Evolutionary conservation across 2,329 filamentous ascomycete genomes (phyloP), one percentile per base, ranked within the genome.

Genomic region (Chrysoporthe austroafricana): DNA sequence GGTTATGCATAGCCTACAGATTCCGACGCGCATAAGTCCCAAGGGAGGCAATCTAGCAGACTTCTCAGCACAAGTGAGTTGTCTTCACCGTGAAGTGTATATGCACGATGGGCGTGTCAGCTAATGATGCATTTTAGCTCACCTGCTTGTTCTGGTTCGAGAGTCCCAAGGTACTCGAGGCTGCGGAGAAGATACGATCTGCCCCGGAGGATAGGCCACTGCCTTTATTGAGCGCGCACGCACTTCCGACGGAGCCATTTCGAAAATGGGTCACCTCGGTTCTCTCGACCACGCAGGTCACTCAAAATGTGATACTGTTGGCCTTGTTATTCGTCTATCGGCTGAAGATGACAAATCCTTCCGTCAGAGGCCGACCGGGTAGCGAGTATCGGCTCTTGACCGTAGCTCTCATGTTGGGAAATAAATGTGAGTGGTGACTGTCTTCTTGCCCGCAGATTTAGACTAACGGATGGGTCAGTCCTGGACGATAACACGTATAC

Each of bases 131-230:
- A 16, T 57, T 67, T 2, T 74, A 97, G 92, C 92, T 98, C 79
- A 97, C 95, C 14, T 97, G 95, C 76, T 85, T 99, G 16, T 97
- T 98, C 81, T 98, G 96, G 95, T 98, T 98, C 77, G 94, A 98
- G 79, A 91, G 91, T 18, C 91, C 92, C 56, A 86, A 91, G n/a
- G 91, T 91, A 32, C 82, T 98, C 18, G 87, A 91, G 72, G 85
- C 88, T 67, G 92, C 94, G 48, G 91, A 94, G 76, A 87, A 89
- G 11, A 80, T 87, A 67, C 77, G 79, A 71, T 74, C 79, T 62
- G 74, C 80, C 73, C 78, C 83, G 50, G 71, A 82, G 46, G 76
- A 76, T 11, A 73, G 76, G 4, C 73, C 76, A 2, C 72, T 87
- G 59, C 80, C 85, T 66, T 81, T 86, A 43, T 83, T 97, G 9